Conservation (phyloP, 805 yeast genomes). For the Wickerhamiella nectarea region DNA sequence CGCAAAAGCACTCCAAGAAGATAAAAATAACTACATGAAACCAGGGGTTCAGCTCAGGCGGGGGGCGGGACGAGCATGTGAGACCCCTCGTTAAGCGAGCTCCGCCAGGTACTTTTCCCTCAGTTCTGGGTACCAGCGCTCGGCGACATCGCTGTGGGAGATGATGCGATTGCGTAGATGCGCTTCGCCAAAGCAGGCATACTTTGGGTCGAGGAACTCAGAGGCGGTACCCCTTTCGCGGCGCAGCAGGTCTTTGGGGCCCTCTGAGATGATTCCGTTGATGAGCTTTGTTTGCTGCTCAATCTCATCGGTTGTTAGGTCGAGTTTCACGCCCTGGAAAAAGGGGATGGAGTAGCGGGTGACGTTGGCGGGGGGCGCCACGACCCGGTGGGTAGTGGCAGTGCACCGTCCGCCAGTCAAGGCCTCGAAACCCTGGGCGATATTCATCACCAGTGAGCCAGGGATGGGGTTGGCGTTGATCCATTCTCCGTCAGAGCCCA, state of each 20-base stretch:
- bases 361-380: slow-evolving; percentile 1
- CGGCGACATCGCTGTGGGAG: slow-evolving; percentile 31
- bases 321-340: slow-evolving; percentile 25
- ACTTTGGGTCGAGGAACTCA: slow-evolving; percentile 24
- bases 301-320: slow-evolving; percentile 22
- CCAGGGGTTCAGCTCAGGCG: no score
- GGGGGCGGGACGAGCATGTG: no score
- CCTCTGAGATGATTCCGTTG: slow-evolving; percentile 21
- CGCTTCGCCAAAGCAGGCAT: slow-evolving; percentile 29
- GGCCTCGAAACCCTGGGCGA: slow-evolving; percentile 50
- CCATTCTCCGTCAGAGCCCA: slow-evolving; percentile 44
- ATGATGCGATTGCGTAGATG: slow-evolving; percentile 31
- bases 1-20: no score
- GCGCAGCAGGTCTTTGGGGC: slow-evolving; percentile 18
- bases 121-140: slow-evolving; percentile 30
- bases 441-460: slow-evolving; percentile 40
- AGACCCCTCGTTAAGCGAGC: no score
- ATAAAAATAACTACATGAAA: no score
- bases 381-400: slow-evolving; percentile 45
- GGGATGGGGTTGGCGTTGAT: slow-evolving; percentile 38
- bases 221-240: slow-evolving; percentile 22
- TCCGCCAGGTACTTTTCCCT: slow-evolving; percentile 18
- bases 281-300: slow-evolving; percentile 18
- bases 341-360: slow-evolving; percentile 12
- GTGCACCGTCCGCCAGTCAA: slow-evolving; percentile 44